Conservation (phyloP, 2,329 filamentous ascomycete genomes). For the Pyricularia sp. region DNA sequence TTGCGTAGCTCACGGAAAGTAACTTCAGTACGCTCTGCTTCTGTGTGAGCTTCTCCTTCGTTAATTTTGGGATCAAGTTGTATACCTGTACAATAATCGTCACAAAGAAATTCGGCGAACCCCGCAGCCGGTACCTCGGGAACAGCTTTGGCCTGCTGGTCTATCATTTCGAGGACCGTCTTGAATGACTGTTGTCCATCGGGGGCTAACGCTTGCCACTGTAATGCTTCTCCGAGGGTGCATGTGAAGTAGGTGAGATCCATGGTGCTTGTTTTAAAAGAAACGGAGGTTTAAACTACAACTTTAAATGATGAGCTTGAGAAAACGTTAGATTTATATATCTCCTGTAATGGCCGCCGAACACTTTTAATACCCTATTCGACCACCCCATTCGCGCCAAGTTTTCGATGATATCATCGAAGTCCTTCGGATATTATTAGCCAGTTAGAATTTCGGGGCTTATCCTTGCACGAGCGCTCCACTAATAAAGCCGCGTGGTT, state of each 20-base stretch:
- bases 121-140: background rate
- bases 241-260: background rate
- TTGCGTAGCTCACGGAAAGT: background rate
- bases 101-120: background rate
- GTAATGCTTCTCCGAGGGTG: background rate
- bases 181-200: background rate
- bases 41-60: background rate
- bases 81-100: background rate
- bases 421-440: too few species aligned
- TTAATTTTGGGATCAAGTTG: background rate
- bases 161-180: background rate
- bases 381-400: background rate
- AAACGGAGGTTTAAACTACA: too few species aligned
- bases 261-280: background rate
- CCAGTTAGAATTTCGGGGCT: too few species aligned
- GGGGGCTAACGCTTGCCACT: background rate
- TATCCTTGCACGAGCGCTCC: too few species aligned
- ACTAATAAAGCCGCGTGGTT: too few species aligned
- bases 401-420: background rate
- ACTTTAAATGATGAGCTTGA: too few species aligned
- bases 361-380: background rate
- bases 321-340: background rate
- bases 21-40: background rate
- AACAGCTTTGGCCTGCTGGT: background rate
- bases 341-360: background rate